These are phyloP conservation scores for Hyaloscypha finlandica DNA, from an alignment of 495 filamentous ascomycete species.

Conservation along the genomic window DNA sequence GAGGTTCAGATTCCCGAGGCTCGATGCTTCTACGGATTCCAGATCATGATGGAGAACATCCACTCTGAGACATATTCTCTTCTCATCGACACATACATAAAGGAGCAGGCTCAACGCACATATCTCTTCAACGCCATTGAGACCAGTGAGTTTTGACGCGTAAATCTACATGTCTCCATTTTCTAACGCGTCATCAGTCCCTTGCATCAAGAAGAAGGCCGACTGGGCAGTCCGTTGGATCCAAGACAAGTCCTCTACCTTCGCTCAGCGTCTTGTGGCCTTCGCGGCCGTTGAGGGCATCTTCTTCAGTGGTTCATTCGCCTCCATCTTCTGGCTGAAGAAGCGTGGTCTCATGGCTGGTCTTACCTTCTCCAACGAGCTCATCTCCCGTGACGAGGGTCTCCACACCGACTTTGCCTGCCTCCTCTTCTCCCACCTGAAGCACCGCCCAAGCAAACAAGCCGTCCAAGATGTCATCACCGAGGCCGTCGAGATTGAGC, in stretches of 20 bases:
- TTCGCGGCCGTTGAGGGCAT: slow-evolving; percentile 99
- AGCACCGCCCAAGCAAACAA: slow-evolving; percentile 82
- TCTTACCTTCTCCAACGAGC: slow-evolving; percentile 98
- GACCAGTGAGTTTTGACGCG: slow-evolving; percentile 64
- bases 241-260: slow-evolving; percentile 85
- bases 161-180: neutral
- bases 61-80: slow-evolving; percentile 99
- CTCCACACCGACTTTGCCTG: slow-evolving; percentile 99
- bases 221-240: slow-evolving; percentile 98
- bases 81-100: slow-evolving; percentile 99
- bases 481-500: slow-evolving; percentile 91
- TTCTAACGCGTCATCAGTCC: slow-evolving; percentile 56
- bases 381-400: slow-evolving; percentile 99
- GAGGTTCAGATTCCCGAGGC: slow-evolving; percentile 98
- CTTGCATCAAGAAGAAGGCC: slow-evolving; percentile 95
- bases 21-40: slow-evolving; percentile 99
- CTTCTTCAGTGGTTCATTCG: slow-evolving; percentile 99
- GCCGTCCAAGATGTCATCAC: slow-evolving; percentile 84
- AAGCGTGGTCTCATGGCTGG: slow-evolving; percentile 99
- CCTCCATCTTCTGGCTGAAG: slow-evolving; percentile 99
- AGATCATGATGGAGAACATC: slow-evolving; percentile 99
- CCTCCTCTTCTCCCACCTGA: slow-evolving; percentile 92
- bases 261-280: slow-evolving; percentile 92
- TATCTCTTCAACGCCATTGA: slow-evolving; percentile 99
- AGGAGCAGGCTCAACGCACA: slow-evolving; percentile 92